Conservation (phyloP, 2,329 filamentous ascomycete genomes). For the Exophiala bonariae region DNA sequence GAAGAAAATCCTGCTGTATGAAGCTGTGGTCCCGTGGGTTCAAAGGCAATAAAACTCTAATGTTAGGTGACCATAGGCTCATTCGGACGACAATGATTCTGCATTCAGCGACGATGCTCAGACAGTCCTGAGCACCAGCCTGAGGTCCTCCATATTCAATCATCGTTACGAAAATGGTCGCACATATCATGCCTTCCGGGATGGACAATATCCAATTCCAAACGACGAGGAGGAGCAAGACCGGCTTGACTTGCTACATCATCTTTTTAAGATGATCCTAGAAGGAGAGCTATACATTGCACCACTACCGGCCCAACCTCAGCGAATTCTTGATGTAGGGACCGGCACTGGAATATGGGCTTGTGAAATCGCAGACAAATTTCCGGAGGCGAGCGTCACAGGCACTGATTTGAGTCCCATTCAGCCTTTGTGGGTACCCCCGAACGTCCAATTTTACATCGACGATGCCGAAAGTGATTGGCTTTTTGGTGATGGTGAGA, state of each 20-base stretch:
- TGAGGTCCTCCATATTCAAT: constrained; percentile 9
- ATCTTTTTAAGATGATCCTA: constrained; percentile 1
- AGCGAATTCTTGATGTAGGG: constrained; percentile 33
- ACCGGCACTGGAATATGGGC: constrained; percentile 40
- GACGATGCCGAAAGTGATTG: constrained; percentile 60
- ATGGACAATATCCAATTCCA: constrained; percentile 26
- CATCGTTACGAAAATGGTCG: constrained; percentile 39
- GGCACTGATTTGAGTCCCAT: constrained; percentile 31
- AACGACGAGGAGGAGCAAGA: constrained; percentile 37
- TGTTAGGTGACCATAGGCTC: no score
- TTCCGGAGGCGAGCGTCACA: constrained; percentile 17
- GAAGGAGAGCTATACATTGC: constrained; percentile 18
- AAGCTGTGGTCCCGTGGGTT: no score
- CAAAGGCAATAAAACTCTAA: no score
- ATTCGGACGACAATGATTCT: background rate
- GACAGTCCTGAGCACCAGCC: constrained; percentile 4
- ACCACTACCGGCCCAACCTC: constrained; percentile 22
- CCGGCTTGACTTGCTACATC: constrained; percentile 29
- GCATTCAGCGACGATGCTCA: background rate
- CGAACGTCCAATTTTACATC: constrained; percentile 51
- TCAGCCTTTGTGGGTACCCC: constrained; percentile 33
- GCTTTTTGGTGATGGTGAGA: constrained; percentile 48
- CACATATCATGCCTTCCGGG: constrained; percentile 29
- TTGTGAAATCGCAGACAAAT: constrained; percentile 39
- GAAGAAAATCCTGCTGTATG: no score